Base-by-base conservation (phyloP, 441 rosid genomes). In the Eutrema salsugineum region DNA sequence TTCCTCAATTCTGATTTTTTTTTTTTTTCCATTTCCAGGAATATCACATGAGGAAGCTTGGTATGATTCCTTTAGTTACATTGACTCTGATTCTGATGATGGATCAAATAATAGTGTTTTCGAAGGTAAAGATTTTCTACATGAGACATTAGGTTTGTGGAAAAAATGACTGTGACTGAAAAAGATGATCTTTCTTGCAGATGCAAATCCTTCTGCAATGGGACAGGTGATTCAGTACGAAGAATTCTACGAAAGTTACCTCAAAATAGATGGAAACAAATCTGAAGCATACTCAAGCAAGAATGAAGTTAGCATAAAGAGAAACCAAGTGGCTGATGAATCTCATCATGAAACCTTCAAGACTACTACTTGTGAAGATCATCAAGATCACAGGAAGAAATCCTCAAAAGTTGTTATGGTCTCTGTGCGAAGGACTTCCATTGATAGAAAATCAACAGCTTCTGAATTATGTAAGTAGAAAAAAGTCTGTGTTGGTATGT, bases 71-170 rank as follows among this genome's bases (percentile, higher is more conserved):
- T 84, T 90, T 53, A 90, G 96, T 75, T 79, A 86, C 62, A 86
- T 92, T 0, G 97, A 92, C 8, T 90, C 97, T 57, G 96, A 88
- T 54, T 90, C 94, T 42, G 97, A 92, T 57, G 94, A 92, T 40
- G 97, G 89, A 49, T 88, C 80, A 79, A 78, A 68, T 58, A 82
- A 87, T 64, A 88, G 94, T 51, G 85, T 86, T 19, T 83, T 75
- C 15, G 94, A 87, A 77, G 91, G 92, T 85, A 77, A 56, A 43
- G 55, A 38, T 47, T 1, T 36, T 2, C 1, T 3, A 8, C 8
- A 1, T 3, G 6, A 75, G 11, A 54, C 46, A 36, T 54, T 53
- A 24, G 60, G 53, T 51, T 58, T 67, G 39, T 30, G 67, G 57
- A 59, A 62, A 6, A 58, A 36, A 24, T 24, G 63, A 35, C 2